These are phyloP conservation scores for Ophiostoma populinum DNA, from an alignment of 2,329 filamentous ascomycete genomes.

Conservation along the genomic window DNA sequence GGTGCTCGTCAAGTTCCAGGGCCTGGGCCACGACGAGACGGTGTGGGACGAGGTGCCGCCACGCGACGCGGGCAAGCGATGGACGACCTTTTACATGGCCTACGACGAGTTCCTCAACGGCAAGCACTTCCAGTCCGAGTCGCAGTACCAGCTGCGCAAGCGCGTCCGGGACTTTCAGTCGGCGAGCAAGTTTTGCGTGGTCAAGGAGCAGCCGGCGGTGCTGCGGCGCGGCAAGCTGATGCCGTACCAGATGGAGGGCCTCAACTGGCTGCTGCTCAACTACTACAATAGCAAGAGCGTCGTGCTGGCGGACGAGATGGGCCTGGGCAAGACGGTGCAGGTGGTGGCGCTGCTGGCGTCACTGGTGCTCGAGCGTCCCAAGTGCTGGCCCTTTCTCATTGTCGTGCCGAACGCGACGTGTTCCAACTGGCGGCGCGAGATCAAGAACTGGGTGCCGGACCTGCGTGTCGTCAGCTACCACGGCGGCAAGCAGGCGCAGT, in stretches of 20 bases:
- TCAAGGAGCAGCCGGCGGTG: slow-evolving; percentile 53
- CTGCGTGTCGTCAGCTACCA: slow-evolving; percentile 87
- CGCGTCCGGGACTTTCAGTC: slow-evolving; percentile 50
- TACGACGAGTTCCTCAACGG: slow-evolving; percentile 78
- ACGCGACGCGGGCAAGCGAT: slow-evolving; percentile 45
- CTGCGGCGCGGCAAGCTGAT: slow-evolving; percentile 62
- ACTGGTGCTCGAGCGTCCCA: slow-evolving; percentile 46
- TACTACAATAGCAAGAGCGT: slow-evolving; percentile 71
- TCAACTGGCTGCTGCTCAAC: slow-evolving; percentile 91
- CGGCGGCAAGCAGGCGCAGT: slow-evolving; percentile 56
- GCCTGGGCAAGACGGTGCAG: slow-evolving; percentile 91
- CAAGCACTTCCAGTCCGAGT: slow-evolving; percentile 45
- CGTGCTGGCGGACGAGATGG: slow-evolving; percentile 95
- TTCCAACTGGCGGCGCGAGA: slow-evolving; percentile 93
- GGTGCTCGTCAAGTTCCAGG: slow-evolving; percentile 80
- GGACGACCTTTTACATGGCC: slow-evolving; percentile 63
- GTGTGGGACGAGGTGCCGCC: slow-evolving; percentile 77
- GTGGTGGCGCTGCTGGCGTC: slow-evolving; percentile 68
- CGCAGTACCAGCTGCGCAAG: slow-evolving; percentile 42
- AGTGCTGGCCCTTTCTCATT: slow-evolving; percentile 81
- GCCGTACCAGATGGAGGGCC: slow-evolving; percentile 80
- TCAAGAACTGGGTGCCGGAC: slow-evolving; percentile 80
- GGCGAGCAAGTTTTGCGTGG: slow-evolving; percentile 46
- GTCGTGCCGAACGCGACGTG: slow-evolving; percentile 92
- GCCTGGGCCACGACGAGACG: slow-evolving; percentile 73